Conservation (phyloP, 805 yeast genomes). For the Suhomyces kilbournensis region DNA sequence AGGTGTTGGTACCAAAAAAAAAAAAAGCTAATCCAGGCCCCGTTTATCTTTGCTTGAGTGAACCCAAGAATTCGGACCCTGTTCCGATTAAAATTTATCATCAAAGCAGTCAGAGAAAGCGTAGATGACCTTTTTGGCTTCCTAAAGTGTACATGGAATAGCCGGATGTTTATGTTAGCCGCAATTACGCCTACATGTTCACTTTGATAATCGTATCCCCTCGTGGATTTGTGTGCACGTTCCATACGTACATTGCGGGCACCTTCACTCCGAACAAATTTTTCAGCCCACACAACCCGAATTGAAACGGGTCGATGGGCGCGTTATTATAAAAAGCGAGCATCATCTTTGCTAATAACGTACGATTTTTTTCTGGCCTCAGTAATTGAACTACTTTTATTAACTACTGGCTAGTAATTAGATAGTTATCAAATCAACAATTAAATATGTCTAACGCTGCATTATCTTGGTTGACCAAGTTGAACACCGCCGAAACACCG, state of each 20-base stretch:
- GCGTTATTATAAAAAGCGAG: conserved; percentile 5
- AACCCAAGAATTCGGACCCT: not conserved
- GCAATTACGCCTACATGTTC: not conserved
- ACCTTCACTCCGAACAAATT: conserved; percentile 6
- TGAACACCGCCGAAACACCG: conserved; percentile 72
- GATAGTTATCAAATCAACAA: not conserved
- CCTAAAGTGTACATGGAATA: not conserved
- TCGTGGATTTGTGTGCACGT: not conserved
- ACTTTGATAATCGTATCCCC: not conserved
- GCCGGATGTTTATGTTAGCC: not conserved
- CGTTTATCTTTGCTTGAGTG: not conserved
- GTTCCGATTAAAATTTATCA: not conserved
- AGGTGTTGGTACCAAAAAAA: not conserved
- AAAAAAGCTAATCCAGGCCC: not conserved
- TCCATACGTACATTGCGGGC: conserved; percentile 2
- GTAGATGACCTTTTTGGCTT: not conserved
- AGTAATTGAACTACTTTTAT: not conserved
- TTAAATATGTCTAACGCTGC: conserved; percentile 42
- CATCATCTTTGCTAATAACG: not conserved
- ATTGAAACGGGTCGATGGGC: not conserved
- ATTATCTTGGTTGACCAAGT: conserved; percentile 78
- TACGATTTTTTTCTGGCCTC: not conserved
- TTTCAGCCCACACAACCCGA: not conserved
- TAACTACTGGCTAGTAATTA: conserved; percentile 2
- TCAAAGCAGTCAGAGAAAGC: not conserved